Conservation (phyloP, 202 grass and related monocot genomes). For the Eragrostis tef region DNA sequence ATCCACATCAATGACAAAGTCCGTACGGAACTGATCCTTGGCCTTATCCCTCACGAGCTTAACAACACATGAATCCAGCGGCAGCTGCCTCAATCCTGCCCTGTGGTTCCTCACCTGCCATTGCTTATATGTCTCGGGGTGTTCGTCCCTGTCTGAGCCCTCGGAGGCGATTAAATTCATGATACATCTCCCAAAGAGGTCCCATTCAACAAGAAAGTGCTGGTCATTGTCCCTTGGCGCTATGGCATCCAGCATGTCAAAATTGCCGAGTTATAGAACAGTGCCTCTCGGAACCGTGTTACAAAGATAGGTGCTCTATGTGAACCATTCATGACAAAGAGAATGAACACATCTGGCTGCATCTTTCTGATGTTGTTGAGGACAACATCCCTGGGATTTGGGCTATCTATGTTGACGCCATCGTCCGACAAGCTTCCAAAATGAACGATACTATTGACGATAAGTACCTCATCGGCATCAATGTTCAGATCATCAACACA, state of each 20-base stretch:
- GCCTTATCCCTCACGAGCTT: conserved; percentile 52
- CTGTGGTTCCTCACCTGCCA: conserved; percentile 63
- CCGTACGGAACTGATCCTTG: conserved; percentile 59
- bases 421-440: conserved; percentile 61
- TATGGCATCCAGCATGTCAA: conserved; percentile 75
- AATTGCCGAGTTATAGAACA: conserved; percentile 69
- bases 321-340: conserved; percentile 57
- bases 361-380: conserved; percentile 65
- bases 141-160: conserved; percentile 68
- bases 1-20: conserved; percentile 74
- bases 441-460: conserved; percentile 51
- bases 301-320: conserved; percentile 65
- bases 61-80: conserved; percentile 41
- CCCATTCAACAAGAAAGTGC: conserved; percentile 59
- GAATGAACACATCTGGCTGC: conserved; percentile 60
- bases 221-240: conserved; percentile 54
- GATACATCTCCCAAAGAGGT: conserved; percentile 51
- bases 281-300: conserved; percentile 77
- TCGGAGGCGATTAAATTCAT: conserved; percentile 86
- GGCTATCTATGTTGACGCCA: conserved; percentile 50
- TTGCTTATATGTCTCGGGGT: conserved; percentile 85
- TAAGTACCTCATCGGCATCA: conserved; percentile 62
- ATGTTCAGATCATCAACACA: conserved; percentile 54
- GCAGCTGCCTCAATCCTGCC: conserved; percentile 69
- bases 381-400: conserved; percentile 63